A percentile compares a stretch with the other conserved stretches of the same genome.
phyloP scores from a whole-genome alignment of 2,329 filamentous ascomycete species.

The Pseudogymnoascus sp. region DNA sequence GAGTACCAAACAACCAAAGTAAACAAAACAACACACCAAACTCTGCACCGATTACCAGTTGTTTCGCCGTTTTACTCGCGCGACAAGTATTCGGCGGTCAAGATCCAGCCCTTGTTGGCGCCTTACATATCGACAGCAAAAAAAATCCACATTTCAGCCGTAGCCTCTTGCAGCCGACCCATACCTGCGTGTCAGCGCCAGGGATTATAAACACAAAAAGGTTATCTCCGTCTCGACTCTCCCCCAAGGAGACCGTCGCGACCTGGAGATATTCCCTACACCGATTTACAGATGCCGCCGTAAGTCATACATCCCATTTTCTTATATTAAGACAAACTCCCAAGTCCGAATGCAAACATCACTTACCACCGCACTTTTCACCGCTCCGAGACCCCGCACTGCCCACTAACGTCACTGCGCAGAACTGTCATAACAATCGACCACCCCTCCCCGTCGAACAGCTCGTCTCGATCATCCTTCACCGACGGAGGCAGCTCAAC shows the following conservation, averaged over 20 bases:
- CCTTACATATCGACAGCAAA: background rate
- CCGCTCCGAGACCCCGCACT: conserved; percentile 3
- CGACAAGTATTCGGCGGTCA: conserved; percentile 1
- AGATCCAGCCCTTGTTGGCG: conserved; percentile 5
- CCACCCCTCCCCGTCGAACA: conserved; percentile 17
- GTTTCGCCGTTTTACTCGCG: background rate
- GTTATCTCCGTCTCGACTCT: conserved; percentile 28
- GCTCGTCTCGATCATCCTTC: conserved; percentile 24
- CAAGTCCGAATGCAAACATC: background rate
- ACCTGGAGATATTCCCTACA: conserved; percentile 26
- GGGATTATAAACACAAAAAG: conserved; percentile 14
- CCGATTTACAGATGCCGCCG: conserved; percentile 14
- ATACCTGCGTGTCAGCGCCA: conserved; percentile 1
- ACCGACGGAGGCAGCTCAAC: conserved; percentile 27
- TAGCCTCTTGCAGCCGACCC: conserved; percentile 3
- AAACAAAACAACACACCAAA: conserved; percentile 10
- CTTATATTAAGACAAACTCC: background rate
- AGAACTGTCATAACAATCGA: conserved; percentile 24
- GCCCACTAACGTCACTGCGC: conserved; percentile 13
- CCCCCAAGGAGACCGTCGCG: conserved; percentile 27
- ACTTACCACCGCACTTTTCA: background rate
- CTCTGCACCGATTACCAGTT: background rate
- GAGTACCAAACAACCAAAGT: conserved; percentile 4
- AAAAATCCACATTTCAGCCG: conserved; percentile 9
- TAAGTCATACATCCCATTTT: conserved; percentile 15